Base-by-base conservation (phyloP, 768 basidiomycete genomes). In the Megacollybia marginata region DNA sequence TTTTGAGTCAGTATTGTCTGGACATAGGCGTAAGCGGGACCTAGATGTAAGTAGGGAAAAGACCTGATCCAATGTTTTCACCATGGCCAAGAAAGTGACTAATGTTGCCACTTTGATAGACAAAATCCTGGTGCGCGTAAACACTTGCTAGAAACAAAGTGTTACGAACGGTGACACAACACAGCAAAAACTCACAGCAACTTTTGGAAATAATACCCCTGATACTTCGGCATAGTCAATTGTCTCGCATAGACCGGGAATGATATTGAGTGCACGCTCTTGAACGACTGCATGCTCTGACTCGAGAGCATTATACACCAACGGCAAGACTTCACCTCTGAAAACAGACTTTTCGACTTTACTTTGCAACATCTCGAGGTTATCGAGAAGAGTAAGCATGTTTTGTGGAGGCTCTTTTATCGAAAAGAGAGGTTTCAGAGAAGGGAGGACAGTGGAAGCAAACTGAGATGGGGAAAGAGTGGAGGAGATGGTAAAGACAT, bases 351-450 rank as follows among this genome's bases (percentile, higher is more conserved):
- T 91, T 48, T 88, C 83, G 2, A 92, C 94, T 69, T 99, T 99
- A 51, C 75, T 80, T 58, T 93, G 91, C 28, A 99, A 73, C 69
- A 93, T 78, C 19, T 78, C 70, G 8, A 99, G 73, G 58, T 95
- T 95, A 57, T 97, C 93, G 42, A 99, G 65, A 20, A 99, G 68
- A 0, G 92, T 93, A 46, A 98, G 65, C 90, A 97, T 95, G 55
- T 94, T 96, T 66, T 97, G 94, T 0, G 95, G 94, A 15, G 96
- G 95, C 58, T 99, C 96, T 63, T 88, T 92, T 60, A 97, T 71
- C 0, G 71, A 74, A 55, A 99, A 99, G 15, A 99, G 67, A 0
- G 94, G 95, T 59, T 88, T 92, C 33, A 98, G 73, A 57, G 83
- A 87, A 1, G 92, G 92, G 4, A 98, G 71, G 2, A 97, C 93